Evolutionary conservation across 31 red algal species (phyloP), one percentile per base, ranked within the genome.

Genomic region (Odonthalia washingtoniensis): DNA sequence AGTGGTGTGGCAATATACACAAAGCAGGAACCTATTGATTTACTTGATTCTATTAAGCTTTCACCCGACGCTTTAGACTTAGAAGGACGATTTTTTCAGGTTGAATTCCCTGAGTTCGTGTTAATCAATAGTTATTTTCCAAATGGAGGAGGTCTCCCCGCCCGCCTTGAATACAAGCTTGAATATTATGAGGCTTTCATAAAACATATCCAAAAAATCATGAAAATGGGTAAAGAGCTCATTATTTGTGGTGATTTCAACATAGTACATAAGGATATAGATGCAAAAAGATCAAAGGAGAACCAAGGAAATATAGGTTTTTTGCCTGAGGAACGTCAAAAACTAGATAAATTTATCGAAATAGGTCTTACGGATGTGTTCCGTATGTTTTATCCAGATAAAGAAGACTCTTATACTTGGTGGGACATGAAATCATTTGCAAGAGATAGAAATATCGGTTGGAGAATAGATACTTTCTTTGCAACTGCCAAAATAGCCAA

Each of bases 201-300:
- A 27, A 78, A 84, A 61, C 57, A 84, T 41, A 49, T 90, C 61
- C 66, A 80, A 42, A 46, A 75, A 74, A 52, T 90, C 57, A 72
- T 65, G 14, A 43, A 43, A 60, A 31, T 17, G 16, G 78, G 80
- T 40, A 83, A 90, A 32, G 77, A 77, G 5, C 49, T 90, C 5
- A 26, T 90, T 24, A 40, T 90, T 49, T 41, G 83, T 35, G 88
- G 88, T 35, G 80, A 90, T 68, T 74, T 90, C 30, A 82, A 81
- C 78, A 79, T 90, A 5, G 87, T 79, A 37, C 31, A 79, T 31
- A 38, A 65, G 24, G 39, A 70, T 12, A 33, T 74, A 12, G 87
- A 90, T 40, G 87, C 83, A 79, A 65, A 83, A 41, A 57, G 75
- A 36, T 68, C 78, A 18, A 24, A 83, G 24, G 34, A 39, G 9